Evolutionary conservation across 257 asterid genomes (phyloP).

Genomic region (Nemophila menziesii): DNA sequence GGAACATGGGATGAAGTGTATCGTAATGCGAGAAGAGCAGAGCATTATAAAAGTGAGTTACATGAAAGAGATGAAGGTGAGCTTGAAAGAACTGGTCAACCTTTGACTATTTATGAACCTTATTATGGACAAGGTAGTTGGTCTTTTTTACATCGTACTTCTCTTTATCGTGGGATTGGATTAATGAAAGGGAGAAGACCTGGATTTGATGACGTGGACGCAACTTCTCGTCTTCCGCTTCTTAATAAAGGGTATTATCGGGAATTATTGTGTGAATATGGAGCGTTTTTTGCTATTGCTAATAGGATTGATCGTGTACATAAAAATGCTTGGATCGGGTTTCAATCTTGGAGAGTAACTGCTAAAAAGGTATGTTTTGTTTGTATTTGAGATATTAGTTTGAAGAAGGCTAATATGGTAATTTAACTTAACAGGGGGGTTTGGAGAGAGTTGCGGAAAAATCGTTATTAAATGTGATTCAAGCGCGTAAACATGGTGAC

Average conservation of each 20-base stretch:
- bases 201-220: conserved; percentile 80
- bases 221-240: conserved; percentile 77
- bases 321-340: conserved; percentile 97
- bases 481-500: conserved; percentile 68
- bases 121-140: conserved; percentile 81
- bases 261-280: conserved; percentile 67
- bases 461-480: conserved; percentile 53
- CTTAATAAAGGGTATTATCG: conserved; percentile 60
- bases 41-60: conserved; percentile 46
- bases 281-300: conserved; percentile 89
- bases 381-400: conserved; percentile 1
- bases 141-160: conserved; percentile 77
- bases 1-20: conserved; percentile 92
- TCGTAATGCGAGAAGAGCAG: conserved; percentile 65
- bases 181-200: conserved; percentile 76
- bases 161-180: conserved; percentile 86
- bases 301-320: conserved; percentile 82
- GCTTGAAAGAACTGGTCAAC: conserved; percentile 93
- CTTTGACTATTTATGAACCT: conserved; percentile 86
- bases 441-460: conserved; percentile 70
- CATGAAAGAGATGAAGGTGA: conserved; percentile 97
- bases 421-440: conserved; percentile 41
- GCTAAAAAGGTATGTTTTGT: conserved; percentile 55
- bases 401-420: neutral
- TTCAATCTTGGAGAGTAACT: conserved; percentile 94